phyloP scores from a whole-genome alignment of 345 rosid species.

The Angophora floribunda region DNA sequence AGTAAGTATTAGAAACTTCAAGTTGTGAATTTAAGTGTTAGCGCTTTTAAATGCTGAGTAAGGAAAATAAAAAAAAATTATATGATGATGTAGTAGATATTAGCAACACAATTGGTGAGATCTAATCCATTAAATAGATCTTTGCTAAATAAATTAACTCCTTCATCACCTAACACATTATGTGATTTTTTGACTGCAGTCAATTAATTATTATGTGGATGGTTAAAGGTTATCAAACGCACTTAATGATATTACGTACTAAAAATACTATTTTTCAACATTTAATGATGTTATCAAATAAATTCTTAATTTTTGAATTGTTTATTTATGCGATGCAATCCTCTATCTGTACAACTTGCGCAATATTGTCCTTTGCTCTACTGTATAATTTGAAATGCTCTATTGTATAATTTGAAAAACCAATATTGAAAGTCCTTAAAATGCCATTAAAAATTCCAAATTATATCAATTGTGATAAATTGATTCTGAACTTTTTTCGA shows the following conservation, averaged over 20 bases:
- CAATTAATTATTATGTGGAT: not conserved
- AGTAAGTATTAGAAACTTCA: not conserved
- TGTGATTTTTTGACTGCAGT: not conserved
- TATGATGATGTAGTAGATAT: not conserved
- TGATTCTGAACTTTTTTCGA: too few species aligned
- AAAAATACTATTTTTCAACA: not conserved
- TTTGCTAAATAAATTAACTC: not conserved
- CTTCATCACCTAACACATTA: not conserved
- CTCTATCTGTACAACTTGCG: not conserved
- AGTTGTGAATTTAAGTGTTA: not conserved
- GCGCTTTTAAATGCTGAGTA: not conserved
- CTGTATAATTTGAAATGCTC: not conserved
- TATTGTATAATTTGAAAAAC: not conserved
- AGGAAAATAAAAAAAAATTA: not conserved
- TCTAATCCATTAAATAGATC: not conserved
- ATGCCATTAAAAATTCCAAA: too few species aligned
- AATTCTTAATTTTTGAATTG: not conserved
- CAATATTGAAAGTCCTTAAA: not conserved
- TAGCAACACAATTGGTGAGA: not conserved
- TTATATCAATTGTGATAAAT: too few species aligned
- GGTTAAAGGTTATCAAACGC: not conserved
- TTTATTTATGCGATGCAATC: not conserved
- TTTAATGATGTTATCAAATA: not conserved
- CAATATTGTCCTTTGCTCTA: not conserved
- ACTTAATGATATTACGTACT: rapidly evolving